Conservation (phyloP, 441 rosid genomes). For the Populus hybrid region DNA sequence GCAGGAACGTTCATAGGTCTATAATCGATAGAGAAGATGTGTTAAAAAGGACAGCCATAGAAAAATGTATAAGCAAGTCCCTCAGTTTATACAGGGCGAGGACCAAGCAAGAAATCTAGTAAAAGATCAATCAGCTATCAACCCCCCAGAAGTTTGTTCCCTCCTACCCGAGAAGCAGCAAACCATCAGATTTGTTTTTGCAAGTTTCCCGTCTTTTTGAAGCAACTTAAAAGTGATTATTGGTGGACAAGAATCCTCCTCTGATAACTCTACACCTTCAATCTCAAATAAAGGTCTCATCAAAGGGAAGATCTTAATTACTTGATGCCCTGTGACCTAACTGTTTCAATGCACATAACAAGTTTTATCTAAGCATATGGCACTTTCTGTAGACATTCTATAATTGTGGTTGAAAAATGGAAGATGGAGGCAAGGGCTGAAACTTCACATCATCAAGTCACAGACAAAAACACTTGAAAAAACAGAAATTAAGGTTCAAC, state of each 20-base stretch:
- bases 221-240: not conserved
- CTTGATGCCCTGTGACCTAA: not conserved
- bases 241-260: not conserved
- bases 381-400: not conserved
- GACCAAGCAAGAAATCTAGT: not conserved
- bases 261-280: not conserved
- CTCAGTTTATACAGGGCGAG: not conserved
- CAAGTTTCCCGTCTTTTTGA: not conserved
- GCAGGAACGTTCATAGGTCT: conserved; percentile 92
- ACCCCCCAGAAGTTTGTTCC: conserved; percentile 2
- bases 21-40: conserved; percentile 25
- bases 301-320: not conserved
- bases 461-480: not conserved
- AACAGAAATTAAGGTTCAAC: not conserved
- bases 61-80: conserved; percentile 10
- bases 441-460: not conserved
- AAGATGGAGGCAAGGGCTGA: not conserved
- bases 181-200: not conserved
- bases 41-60: conserved; percentile 5
- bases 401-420: not conserved
- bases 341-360: not conserved
- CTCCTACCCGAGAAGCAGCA: not conserved
- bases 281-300: not conserved
- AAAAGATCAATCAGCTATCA: not conserved
- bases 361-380: not conserved